These are phyloP conservation scores for Clonostachys byssicola DNA, from an alignment of 2,329 filamentous ascomycete species.

Conservation along the genomic window DNA sequence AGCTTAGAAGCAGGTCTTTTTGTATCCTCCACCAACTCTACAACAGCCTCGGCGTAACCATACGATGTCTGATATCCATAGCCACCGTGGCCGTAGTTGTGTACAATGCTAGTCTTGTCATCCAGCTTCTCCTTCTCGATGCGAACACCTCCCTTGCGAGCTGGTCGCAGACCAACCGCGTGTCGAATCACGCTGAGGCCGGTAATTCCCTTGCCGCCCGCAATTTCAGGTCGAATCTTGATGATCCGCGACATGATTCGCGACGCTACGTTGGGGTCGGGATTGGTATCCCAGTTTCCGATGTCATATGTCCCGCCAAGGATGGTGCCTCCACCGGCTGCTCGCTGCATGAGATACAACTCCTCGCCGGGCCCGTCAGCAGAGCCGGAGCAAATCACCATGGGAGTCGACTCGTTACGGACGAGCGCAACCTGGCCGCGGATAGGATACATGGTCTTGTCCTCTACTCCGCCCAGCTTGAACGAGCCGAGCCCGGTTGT, in stretches of 20 bases:
- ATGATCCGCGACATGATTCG: slow-evolving; percentile 81
- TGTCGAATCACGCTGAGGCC: slow-evolving; percentile 76
- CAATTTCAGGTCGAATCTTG: slow-evolving; percentile 59
- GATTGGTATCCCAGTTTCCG: slow-evolving; percentile 72
- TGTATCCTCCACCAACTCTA: slow-evolving; percentile 51
- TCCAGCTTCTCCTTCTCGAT: slow-evolving; percentile 59
- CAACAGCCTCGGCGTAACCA: slow-evolving; percentile 64
- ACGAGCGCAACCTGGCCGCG: slow-evolving; percentile 87
- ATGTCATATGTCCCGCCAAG: slow-evolving; percentile 80
- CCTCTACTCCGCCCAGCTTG: slow-evolving; percentile 77
- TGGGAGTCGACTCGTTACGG: slow-evolving; percentile 53
- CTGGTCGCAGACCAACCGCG: slow-evolving; percentile 76
- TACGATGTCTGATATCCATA: slow-evolving; percentile 72
- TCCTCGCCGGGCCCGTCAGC: slow-evolving; percentile 71
- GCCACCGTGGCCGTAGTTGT: slow-evolving; percentile 76
- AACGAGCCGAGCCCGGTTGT: slow-evolving; percentile 75
- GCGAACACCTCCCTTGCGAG: slow-evolving; percentile 67
- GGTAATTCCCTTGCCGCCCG: slow-evolving; percentile 63
- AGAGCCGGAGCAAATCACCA: slow-evolving; percentile 54
- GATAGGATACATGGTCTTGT: slow-evolving; percentile 62
- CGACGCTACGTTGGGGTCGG: slow-evolving; percentile 71
- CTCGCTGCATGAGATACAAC: slow-evolving; percentile 78
- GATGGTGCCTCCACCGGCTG: slow-evolving; percentile 72
- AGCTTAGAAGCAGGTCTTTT: too few species aligned
- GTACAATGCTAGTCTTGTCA: slow-evolving; percentile 57